phyloP scores from a whole-genome alignment of 805 yeast genomes.

The Debaryomyces maramus region DNA sequence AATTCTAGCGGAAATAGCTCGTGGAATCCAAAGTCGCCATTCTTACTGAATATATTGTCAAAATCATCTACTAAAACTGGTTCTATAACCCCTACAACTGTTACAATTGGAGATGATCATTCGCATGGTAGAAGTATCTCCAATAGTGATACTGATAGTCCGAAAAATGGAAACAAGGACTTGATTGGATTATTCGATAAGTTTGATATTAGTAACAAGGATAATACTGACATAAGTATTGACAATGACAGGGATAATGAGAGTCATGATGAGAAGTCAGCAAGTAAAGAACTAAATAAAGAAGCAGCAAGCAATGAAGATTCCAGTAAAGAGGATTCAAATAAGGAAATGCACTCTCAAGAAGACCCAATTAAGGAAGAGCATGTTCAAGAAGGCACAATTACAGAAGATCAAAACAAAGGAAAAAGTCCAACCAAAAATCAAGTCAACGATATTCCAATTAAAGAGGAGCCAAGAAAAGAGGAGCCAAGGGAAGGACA shows the following conservation, averaged over 20 bases:
- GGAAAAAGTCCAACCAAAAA: neutral
- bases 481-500: slow-evolving; percentile 1
- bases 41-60: slow-evolving; percentile 16
- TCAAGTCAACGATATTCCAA: neutral
- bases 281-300: neutral
- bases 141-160: neutral
- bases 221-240: slow-evolving; percentile 4
- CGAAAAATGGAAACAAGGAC: slow-evolving; percentile 13
- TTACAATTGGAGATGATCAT: slow-evolving; percentile 15
- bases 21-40: slow-evolving; percentile 15
- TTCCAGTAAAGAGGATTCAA: too few species aligned
- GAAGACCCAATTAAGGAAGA: too few species aligned
- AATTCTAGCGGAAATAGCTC: slow-evolving; percentile 4
- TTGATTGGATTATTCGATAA: slow-evolving; percentile 36
- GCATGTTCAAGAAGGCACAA: too few species aligned
- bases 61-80: slow-evolving; percentile 8
- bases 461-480: neutral
- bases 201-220: slow-evolving; percentile 25
- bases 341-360: too few species aligned
- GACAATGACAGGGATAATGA: slow-evolving; percentile 5
- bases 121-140: slow-evolving; percentile 2
- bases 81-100: slow-evolving; percentile 19
- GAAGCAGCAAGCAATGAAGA: too few species aligned
- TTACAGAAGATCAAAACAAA: too few species aligned
- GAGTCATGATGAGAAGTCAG: neutral